Evolutionary conservation across 1,284 basidiomycete species (phyloP).

Genomic region (Marasmius sp.): DNA sequence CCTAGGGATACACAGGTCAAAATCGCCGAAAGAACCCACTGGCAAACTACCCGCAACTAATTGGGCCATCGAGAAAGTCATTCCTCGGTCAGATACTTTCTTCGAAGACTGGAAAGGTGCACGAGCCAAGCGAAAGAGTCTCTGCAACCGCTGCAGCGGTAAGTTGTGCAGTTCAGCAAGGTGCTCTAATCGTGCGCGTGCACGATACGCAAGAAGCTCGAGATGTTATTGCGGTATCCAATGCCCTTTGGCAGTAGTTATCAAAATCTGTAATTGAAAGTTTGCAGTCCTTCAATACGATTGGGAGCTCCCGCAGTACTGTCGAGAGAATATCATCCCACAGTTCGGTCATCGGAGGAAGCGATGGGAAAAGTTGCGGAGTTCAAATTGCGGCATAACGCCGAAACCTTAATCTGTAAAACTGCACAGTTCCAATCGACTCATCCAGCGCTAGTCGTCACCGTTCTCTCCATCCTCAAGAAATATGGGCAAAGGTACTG

Average conservation of each 20-base stretch:
- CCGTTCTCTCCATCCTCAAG: conserved; percentile 31
- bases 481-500: conserved; percentile 69
- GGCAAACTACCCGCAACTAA: conserved; percentile 67
- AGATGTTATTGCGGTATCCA: conserved; percentile 48
- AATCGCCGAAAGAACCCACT: conserved; percentile 47
- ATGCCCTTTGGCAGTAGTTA: conserved; percentile 39
- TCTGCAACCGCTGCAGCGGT: conserved; percentile 86
- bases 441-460: conserved; percentile 4
- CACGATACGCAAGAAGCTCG: conserved; percentile 78
- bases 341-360: too few species aligned
- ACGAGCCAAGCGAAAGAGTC: conserved; percentile 62
- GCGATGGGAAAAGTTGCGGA: neutral
- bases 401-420: conserved; percentile 35
- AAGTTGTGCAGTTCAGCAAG: conserved; percentile 74
- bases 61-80: conserved; percentile 84
- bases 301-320: neutral
- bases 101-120: conserved; percentile 46
- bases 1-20: conserved; percentile 10
- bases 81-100: conserved; percentile 73
- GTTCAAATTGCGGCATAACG: neutral
- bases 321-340: too few species aligned
- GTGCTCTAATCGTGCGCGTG: conserved; percentile 76
- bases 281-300: too few species aligned
- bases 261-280: neutral
- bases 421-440: conserved; percentile 32